Conservation (phyloP, 1,139 yeast genomes). For the Suhomyces bokatorum region DNA sequence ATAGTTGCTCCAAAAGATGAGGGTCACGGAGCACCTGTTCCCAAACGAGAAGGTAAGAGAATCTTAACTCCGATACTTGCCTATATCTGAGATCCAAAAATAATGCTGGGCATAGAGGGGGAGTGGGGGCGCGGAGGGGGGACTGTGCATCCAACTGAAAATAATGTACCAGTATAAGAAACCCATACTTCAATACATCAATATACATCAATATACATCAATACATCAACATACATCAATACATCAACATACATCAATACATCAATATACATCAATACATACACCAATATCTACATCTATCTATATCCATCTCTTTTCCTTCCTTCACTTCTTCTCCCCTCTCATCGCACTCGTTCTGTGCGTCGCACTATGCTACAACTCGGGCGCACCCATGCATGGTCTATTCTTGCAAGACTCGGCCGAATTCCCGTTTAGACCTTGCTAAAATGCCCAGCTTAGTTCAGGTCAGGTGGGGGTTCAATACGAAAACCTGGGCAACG, state of each 20-base stretch:
- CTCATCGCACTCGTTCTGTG: background rate
- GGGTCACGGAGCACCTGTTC: background rate
- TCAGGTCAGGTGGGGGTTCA: too few relatives aligned
- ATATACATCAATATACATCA: background rate
- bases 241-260: too few relatives aligned
- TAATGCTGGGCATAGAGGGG: background rate
- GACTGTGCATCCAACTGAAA: background rate
- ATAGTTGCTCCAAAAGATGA: background rate
- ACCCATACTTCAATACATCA: too few relatives aligned
- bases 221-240: too few relatives aligned
- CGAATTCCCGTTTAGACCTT: background rate
- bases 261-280: too few relatives aligned
- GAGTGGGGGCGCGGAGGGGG: background rate
- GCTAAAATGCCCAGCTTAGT: too few relatives aligned
- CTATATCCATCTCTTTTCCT: background rate
- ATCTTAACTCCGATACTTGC: background rate
- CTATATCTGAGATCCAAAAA: background rate
- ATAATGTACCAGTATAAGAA: too few relatives aligned
- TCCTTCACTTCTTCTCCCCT: background rate
- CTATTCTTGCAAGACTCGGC: background rate
- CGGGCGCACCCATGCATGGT: background rate
- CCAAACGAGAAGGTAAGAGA: background rate
- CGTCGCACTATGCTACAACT: background rate
- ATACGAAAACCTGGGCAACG: too few relatives aligned
- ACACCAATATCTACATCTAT: background rate